phyloP scores from a whole-genome alignment of 1,139 yeast species.

The Yamadazyma triangularis region DNA sequence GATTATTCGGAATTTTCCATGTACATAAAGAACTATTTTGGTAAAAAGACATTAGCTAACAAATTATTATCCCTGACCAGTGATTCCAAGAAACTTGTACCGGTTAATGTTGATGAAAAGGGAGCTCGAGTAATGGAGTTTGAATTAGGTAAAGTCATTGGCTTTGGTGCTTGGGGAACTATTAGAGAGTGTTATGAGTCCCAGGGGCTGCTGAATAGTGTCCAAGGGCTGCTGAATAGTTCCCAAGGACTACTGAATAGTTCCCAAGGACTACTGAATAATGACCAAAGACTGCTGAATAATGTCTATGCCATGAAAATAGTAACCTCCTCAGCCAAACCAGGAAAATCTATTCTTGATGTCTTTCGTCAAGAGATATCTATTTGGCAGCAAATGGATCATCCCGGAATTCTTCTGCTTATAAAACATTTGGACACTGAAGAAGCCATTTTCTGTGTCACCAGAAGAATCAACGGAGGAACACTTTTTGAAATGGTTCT shows the following conservation, averaged over 20 bases:
- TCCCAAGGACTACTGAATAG: too few relatives aligned
- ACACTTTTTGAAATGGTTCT: slow-evolving; percentile 75
- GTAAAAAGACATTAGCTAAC: slow-evolving; percentile 39
- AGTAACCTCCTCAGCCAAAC: slow-evolving; percentile 46
- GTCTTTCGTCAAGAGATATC: slow-evolving; percentile 68
- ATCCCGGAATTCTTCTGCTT: slow-evolving; percentile 62
- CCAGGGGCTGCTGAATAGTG: background rate
- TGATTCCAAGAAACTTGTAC: slow-evolving; percentile 29
- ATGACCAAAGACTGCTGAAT: too few relatives aligned
- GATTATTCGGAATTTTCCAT: slow-evolving; percentile 47
- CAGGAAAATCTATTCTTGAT: slow-evolving; percentile 21
- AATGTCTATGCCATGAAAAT: slow-evolving; percentile 67
- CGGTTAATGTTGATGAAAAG: slow-evolving; percentile 48
- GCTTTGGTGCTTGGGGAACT: slow-evolving; percentile 90
- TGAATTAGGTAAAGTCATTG: slow-evolving; percentile 71
- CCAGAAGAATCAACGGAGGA: slow-evolving; percentile 72
- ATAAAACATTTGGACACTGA: slow-evolving; percentile 58
- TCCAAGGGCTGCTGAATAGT: too few relatives aligned
- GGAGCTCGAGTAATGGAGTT: slow-evolving; percentile 60
- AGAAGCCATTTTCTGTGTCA: slow-evolving; percentile 66
- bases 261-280: slow-evolving; percentile 1
- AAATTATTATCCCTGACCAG: slow-evolving; percentile 39
- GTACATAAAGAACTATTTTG: slow-evolving; percentile 35
- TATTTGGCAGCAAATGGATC: slow-evolving; percentile 69
- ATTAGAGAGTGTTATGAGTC: slow-evolving; percentile 63